Conservation (phyloP, 2,329 filamentous ascomycete genomes). For the Colletotrichum gloeosporioides region DNA sequence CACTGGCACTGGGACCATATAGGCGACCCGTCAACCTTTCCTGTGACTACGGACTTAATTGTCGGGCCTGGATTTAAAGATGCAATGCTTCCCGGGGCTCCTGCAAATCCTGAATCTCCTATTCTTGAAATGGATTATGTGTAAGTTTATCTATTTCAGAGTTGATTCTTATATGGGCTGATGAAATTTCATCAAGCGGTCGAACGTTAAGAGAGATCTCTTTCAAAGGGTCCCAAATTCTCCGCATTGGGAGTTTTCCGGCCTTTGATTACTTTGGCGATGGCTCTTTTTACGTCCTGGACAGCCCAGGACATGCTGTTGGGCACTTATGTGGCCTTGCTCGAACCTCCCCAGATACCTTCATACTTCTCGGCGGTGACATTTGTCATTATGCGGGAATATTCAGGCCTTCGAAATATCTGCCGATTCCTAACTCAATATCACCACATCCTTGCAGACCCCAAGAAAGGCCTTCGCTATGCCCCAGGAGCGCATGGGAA, state of each 20-base stretch:
- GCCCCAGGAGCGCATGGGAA: constrained; percentile 25
- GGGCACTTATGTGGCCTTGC: constrained; percentile 48
- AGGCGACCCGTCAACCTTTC: constrained; percentile 54
- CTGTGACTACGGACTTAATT: constrained; percentile 47
- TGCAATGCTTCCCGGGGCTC: constrained; percentile 51
- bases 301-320: constrained; percentile 44
- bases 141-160: neutral
- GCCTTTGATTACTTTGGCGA: constrained; percentile 48
- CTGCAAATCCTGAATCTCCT: constrained; percentile 37
- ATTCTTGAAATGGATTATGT: constrained; percentile 40
- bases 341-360: constrained; percentile 40
- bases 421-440: constrained; percentile 36
- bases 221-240: constrained; percentile 24
- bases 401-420: constrained; percentile 37
- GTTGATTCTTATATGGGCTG: neutral
- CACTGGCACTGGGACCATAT: constrained; percentile 59
- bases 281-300: constrained; percentile 45
- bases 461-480: constrained; percentile 1
- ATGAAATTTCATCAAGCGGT: constrained; percentile 7
- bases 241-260: constrained; percentile 40
- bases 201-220: constrained; percentile 32
- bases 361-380: constrained; percentile 48
- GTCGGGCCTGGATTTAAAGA: constrained; percentile 58
- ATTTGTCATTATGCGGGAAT: constrained; percentile 44
- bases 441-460: constrained; percentile 25